A percentile compares a stretch with the other conserved stretches of the same genome.
Conservation (phyloP, 208 protist genomes). For the Crithidia bombi region DNA sequence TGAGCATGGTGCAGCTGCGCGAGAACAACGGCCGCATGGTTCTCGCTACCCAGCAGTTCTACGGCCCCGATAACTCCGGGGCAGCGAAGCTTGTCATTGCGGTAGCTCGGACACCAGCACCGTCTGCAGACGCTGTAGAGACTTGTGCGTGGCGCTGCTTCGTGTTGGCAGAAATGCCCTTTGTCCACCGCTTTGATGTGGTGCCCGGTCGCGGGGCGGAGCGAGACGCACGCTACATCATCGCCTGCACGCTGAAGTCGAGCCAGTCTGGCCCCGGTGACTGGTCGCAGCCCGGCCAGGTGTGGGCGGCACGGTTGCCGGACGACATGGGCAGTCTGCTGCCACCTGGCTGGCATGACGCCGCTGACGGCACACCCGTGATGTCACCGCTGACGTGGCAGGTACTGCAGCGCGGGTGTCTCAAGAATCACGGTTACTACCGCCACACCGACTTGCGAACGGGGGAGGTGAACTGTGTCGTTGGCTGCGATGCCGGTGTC, state of each 20-base stretch:
- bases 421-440: slow-evolving; percentile 6
- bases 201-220: background rate
- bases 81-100: background rate
- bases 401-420: background rate
- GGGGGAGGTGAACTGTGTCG: slow-evolving; percentile 12
- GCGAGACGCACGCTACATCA: background rate
- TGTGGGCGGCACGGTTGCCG: background rate
- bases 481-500: slow-evolving; percentile 3
- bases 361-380: background rate
- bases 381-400: background rate
- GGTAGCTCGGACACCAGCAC: background rate
- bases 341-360: background rate
- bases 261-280: background rate
- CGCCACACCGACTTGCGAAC: background rate
- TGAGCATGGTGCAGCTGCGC: slow-evolving; percentile 17
- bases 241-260: slow-evolving; percentile 3
- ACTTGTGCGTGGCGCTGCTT: background rate
- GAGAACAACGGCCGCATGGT: background rate
- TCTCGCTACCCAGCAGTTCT: slow-evolving; percentile 8
- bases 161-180: slow-evolving; percentile 5
- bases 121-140: background rate
- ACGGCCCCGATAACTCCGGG: slow-evolving; percentile 5
- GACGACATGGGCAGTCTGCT: background rate
- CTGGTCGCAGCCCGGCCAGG: slow-evolving; percentile 11
- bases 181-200: slow-evolving; percentile 12